Conservation (phyloP, 768 basidiomycete genomes). For the Arthromyces matolae region DNA sequence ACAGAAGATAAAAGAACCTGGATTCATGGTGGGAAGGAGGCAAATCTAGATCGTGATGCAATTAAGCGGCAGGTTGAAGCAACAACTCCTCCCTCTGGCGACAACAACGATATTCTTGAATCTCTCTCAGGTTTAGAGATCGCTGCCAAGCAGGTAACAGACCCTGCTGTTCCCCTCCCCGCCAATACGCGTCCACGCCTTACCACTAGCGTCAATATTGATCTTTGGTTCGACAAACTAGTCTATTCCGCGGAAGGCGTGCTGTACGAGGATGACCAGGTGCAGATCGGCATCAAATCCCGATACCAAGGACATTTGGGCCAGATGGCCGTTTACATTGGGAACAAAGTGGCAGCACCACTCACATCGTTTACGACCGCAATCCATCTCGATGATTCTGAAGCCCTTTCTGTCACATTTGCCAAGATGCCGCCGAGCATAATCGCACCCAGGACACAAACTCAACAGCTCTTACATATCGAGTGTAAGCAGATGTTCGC, state of each 20-base stretch:
- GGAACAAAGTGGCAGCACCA: constrained; percentile 90
- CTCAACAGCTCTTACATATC: constrained; percentile 89
- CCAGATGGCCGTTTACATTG: constrained; percentile 90
- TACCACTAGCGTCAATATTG: constrained; percentile 66
- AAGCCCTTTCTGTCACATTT: constrained; percentile 78
- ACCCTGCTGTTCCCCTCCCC: constrained; percentile 11
- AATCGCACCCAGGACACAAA: constrained; percentile 80
- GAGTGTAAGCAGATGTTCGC: constrained; percentile 91
- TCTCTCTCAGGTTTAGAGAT: constrained; percentile 84
- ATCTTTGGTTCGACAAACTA: constrained; percentile 87
- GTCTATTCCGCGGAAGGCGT: constrained; percentile 80
- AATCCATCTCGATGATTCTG: constrained; percentile 66
- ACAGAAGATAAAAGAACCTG: constrained; percentile 96
- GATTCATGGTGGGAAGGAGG: constrained; percentile 93
- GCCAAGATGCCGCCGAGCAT: constrained; percentile 86
- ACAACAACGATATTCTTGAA: constrained; percentile 56
- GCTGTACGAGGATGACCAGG: constrained; percentile 91
- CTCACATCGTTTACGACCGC: constrained; percentile 88
- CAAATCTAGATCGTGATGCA: constrained; percentile 73
- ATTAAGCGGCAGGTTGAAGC: constrained; percentile 49
- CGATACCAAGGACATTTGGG: constrained; percentile 94
- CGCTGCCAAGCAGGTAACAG: constrained; percentile 26
- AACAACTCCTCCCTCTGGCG: constrained; percentile 21
- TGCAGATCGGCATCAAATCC: constrained; percentile 95
- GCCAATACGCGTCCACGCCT: constrained; percentile 46